Evolutionary conservation across 331 rosid genomes (phyloP), one percentile per base, ranked within the genome.

Genomic region (Quercus lobata): DNA sequence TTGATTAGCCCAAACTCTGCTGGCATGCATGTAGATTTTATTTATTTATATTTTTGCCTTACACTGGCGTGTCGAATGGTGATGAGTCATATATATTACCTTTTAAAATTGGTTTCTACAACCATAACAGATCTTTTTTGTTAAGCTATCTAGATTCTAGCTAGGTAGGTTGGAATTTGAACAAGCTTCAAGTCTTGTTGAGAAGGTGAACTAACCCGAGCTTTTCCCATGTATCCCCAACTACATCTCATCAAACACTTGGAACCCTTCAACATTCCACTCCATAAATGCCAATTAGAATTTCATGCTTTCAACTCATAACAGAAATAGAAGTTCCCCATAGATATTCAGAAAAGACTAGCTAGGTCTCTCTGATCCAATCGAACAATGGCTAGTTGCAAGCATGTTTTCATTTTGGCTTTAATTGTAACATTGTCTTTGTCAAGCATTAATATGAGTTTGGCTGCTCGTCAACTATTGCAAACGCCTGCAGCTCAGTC

Each of bases 401-500:
- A 81, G 52, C 70, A 18, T 53, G 80, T 14, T 66, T 32, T 84
- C 65, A n/a, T 78, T 15, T 7, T 87, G 19, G 74, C 69, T 12
- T 57, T 78, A 78, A 17, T 82, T 15, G 52, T 83, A 5, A 22
- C 81, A 25, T 55, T 86, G 55, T 86, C 82, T 8, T 73, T 86
- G 75, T 85, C 92, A 62, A 63, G 85, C 69, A 69, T 49, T 58
- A 34, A 60, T 27, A 58, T 69, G 62, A 79, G 77, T 84, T 46
- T 69, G 10, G 90, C 87, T 6, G 81, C 80, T 69, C 86, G 87
- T 29, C 81, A 73, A 66, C 86, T 84, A 32, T 56, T 86, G 74
- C 83, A 77, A 55, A 83, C 87, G 8, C 75, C 82, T 0, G 80
- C 79, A 1, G 72, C 80, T 5, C 82, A 86, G 19, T 71, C 86